Percentiles rank a stretch among this genome's conserved stretches.
Evolutionary conservation across 1,284 basidiomycete species (phyloP).

Genomic region (Boletus sp.): DNA sequence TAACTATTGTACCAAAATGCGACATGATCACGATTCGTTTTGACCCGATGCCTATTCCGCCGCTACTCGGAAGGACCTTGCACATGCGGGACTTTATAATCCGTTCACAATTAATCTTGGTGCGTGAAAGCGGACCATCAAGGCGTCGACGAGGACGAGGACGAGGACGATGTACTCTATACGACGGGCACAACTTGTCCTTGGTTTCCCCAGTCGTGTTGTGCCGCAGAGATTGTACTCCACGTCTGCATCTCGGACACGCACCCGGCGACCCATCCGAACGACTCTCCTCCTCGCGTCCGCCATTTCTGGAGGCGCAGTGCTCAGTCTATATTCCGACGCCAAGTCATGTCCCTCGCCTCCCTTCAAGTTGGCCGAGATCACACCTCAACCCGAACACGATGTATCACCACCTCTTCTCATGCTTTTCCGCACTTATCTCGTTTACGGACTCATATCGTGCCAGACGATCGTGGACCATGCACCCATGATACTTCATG

Average conservation of each 20-base stretch:
- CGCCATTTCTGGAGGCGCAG: slow-evolving; percentile 18
- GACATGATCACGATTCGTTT: no score
- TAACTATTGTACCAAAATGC: no score
- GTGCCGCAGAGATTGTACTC: slow-evolving; percentile 6
- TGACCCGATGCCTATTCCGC: neutral
- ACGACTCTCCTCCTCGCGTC: slow-evolving; percentile 19
- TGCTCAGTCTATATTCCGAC: slow-evolving; percentile 23
- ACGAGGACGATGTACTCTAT: slow-evolving; percentile 14
- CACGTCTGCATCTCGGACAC: slow-evolving; percentile 1
- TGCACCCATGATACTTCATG: slow-evolving; percentile 67
- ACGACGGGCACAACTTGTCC: slow-evolving; percentile 10
- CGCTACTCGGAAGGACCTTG: slow-evolving; percentile 19
- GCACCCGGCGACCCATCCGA: slow-evolving; percentile 6
- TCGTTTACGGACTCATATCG: slow-evolving; percentile 80
- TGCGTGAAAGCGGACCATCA: neutral
- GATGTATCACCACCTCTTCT: slow-evolving; percentile 16
- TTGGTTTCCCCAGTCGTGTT: neutral
- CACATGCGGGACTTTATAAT: neutral
- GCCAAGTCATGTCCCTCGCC: slow-evolving; percentile 27
- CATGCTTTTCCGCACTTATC: slow-evolving; percentile 62
- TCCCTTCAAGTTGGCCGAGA: slow-evolving; percentile 18
- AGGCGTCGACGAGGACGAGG: neutral
- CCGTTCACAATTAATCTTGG: neutral
- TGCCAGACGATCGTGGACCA: slow-evolving; percentile 75
- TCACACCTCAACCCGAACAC: slow-evolving; percentile 1